phyloP scores from a whole-genome alignment of 495 filamentous ascomycete genomes.

The Neurospora pannonica region DNA sequence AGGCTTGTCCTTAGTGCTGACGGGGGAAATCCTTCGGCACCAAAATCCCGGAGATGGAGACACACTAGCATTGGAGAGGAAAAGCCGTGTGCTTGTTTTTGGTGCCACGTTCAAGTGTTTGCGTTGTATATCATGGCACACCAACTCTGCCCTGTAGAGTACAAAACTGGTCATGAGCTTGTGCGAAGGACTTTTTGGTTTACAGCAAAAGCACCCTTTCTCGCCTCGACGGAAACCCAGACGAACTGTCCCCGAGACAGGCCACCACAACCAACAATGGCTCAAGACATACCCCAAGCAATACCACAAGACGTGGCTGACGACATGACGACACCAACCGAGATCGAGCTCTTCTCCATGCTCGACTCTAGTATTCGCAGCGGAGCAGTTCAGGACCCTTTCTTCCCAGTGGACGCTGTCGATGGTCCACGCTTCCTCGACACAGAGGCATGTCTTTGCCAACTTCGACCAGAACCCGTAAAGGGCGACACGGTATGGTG shows the following conservation, averaged over 20 bases:
- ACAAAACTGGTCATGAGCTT: not conserved
- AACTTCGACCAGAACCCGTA: conserved; percentile 13
- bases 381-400: conserved; percentile 19
- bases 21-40: not conserved
- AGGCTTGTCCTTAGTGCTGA: not conserved
- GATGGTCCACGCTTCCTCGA: conserved; percentile 31
- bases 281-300: not conserved
- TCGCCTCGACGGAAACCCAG: not conserved
- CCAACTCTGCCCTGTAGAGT: not conserved
- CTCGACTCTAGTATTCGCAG: not conserved
- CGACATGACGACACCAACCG: not conserved
- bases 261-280: not conserved
- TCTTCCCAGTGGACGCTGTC: conserved; percentile 14
- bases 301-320: not conserved
- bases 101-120: not conserved
- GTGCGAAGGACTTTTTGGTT: not conserved
- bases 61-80: not conserved
- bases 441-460: conserved; percentile 28
- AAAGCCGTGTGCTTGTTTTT: not conserved
- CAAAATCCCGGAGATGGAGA: not conserved
- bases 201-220: not conserved
- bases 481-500: conserved; percentile 12
- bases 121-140: not conserved
- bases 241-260: not conserved
- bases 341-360: not conserved